Conservation (phyloP, 495 filamentous ascomycete genomes). For the Lasiosphaeria hispida region DNA sequence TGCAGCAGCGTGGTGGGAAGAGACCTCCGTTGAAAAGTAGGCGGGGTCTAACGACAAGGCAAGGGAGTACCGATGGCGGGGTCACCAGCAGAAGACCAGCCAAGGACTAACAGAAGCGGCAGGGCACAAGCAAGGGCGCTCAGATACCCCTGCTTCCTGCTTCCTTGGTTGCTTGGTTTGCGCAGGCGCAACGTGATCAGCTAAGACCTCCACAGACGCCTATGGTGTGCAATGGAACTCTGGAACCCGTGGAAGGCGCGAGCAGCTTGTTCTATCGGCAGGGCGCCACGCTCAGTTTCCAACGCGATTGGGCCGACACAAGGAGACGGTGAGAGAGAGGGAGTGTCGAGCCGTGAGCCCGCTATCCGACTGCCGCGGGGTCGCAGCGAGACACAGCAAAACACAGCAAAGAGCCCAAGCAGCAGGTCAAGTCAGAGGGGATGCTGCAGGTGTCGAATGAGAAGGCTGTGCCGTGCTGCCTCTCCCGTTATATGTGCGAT, state of each 20-base stretch:
- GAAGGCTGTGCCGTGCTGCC: neutral
- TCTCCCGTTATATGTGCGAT: conserved; percentile 1
- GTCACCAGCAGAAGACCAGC: neutral
- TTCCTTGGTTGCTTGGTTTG: neutral
- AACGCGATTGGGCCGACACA: conserved; percentile 10
- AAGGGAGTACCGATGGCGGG: conserved; percentile 10
- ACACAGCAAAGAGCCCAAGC: no score
- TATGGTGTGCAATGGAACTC: no score
- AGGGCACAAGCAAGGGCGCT: no score
- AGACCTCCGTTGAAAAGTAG: neutral
- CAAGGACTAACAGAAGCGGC: no score
- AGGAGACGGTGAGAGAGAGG: conserved; percentile 16
- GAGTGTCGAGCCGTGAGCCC: neutral
- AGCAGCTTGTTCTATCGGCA: neutral
- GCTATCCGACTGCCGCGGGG: neutral
- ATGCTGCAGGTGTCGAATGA: conserved; percentile 5
- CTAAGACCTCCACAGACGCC: neutral
- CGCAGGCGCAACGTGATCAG: conserved; percentile 2
- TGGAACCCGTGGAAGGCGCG: no score
- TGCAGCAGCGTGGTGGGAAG: neutral
- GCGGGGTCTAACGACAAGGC: conserved; percentile 8
- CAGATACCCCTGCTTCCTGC: conserved; percentile 1
- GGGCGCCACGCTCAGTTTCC: conserved; percentile 2
- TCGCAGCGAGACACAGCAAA: neutral
- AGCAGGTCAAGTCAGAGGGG: no score